phyloP scores from a whole-genome alignment of 768 basidiomycete species.

The Ramaria rubella region DNA sequence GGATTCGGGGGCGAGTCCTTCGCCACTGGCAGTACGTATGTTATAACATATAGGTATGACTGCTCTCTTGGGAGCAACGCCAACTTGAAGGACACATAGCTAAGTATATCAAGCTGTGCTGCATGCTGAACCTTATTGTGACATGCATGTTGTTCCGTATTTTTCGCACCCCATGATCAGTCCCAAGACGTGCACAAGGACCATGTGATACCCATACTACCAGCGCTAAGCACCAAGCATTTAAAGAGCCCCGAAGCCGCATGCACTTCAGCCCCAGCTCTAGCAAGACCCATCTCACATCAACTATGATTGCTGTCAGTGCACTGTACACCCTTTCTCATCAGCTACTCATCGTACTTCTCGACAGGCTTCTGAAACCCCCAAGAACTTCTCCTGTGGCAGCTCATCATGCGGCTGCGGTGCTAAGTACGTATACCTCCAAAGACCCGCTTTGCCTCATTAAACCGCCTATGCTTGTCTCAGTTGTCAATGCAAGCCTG shows the following conservation, averaged over 20 bases:
- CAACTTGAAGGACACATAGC: no score
- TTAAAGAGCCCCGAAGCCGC: background rate
- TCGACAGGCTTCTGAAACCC: conserved; percentile 24
- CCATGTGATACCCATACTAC: background rate
- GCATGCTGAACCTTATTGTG: background rate
- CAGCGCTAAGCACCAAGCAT: background rate
- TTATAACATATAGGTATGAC: no score
- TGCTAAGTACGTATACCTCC: conserved; percentile 29
- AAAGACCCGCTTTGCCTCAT: background rate
- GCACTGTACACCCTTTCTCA: background rate
- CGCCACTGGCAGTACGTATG: no score
- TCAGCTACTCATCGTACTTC: background rate
- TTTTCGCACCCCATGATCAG: background rate
- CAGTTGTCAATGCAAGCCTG: conserved; percentile 56
- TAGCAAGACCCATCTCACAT: background rate
- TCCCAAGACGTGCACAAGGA: no score
- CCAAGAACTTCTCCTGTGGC: conserved; percentile 41
- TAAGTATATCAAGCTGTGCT: no score
- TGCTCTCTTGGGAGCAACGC: no score
- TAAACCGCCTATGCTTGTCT: background rate
- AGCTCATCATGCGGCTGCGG: conserved; percentile 46
- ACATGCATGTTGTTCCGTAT: no score
- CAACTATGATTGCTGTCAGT: background rate
- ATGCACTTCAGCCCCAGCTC: background rate
- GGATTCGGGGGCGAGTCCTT: no score